phyloP scores from a whole-genome alignment of 441 rosid species.

The Gossypium schwendimanii region DNA sequence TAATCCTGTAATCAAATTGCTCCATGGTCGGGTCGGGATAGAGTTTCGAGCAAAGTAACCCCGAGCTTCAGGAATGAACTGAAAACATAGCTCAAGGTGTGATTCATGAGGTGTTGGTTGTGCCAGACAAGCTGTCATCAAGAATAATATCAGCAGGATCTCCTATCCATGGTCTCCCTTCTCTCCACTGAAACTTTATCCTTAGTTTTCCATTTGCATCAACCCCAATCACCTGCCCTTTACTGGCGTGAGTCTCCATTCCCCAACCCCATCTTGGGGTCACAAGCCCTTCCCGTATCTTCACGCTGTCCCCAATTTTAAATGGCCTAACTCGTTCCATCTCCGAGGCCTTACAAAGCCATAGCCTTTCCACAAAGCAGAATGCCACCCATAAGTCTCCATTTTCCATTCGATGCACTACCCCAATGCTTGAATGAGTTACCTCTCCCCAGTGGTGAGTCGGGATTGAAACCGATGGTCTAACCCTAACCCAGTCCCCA shows the following conservation, averaged over 20 bases:
- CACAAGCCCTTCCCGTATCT: conserved; percentile 66
- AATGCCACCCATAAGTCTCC: conserved; percentile 76
- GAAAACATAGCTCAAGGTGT: conserved; percentile 2
- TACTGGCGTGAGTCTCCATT: conserved; percentile 95
- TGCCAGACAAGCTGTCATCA: conserved; percentile 37
- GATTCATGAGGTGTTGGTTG: background rate
- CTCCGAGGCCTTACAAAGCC: conserved; percentile 91
- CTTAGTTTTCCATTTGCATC: conserved; percentile 92
- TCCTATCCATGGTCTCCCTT: conserved; percentile 94
- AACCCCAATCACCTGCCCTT: conserved; percentile 82
- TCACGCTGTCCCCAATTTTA: conserved; percentile 70
- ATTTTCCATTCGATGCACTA: conserved; percentile 78
- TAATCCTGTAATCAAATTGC: background rate
- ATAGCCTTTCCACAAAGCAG: conserved; percentile 83
- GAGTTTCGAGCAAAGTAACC: background rate
- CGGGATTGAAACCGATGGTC: conserved; percentile 56
- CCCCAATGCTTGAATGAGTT: conserved; percentile 78
- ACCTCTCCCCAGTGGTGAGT: conserved; percentile 97
- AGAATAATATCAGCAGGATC: conserved; percentile 92
- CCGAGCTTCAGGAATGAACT: conserved; percentile 5
- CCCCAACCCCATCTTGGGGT: conserved; percentile 99
- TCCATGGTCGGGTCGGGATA: background rate
- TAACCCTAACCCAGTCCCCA: conserved; percentile 91
- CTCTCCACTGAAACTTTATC: conserved; percentile 92
- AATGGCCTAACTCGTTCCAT: conserved; percentile 76